Conservation (phyloP, 441 rosid species). For the Euphorbia celastroides region DNA sequence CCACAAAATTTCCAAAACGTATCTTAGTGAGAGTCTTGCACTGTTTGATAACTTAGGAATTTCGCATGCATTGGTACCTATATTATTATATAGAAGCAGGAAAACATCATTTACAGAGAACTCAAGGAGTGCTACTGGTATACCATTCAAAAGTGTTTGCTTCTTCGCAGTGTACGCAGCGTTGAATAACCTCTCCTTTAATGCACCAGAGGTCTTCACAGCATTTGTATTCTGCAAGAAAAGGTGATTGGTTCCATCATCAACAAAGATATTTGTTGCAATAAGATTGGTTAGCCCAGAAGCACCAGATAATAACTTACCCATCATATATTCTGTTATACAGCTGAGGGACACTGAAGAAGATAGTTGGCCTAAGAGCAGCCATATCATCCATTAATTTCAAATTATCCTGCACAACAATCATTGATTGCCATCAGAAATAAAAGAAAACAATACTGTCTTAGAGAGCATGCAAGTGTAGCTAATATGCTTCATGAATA, state of each 20-base stretch:
- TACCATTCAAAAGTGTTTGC: slow-evolving; percentile 89
- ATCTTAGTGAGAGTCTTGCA: background rate
- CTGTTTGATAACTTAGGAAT: background rate
- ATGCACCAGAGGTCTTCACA: slow-evolving; percentile 78
- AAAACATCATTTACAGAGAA: slow-evolving; percentile 2
- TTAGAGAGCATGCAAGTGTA: no score
- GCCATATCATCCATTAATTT: slow-evolving; percentile 92
- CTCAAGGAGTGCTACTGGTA: slow-evolving; percentile 15
- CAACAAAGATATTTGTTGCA: slow-evolving; percentile 13
- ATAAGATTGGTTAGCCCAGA: slow-evolving; percentile 19
- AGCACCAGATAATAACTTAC: slow-evolving; percentile 32
- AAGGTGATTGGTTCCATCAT: slow-evolving; percentile 15
- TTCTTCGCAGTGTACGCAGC: slow-evolving; percentile 96
- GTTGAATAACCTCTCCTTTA: slow-evolving; percentile 83
- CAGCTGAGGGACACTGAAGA: slow-evolving; percentile 95
- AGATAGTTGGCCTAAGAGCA: slow-evolving; percentile 86
- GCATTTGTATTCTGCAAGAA: slow-evolving; percentile 73
- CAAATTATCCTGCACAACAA: slow-evolving; percentile 71
- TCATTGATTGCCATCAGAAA: slow-evolving; percentile 17
- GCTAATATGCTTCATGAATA: no score
- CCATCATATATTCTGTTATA: slow-evolving; percentile 90
- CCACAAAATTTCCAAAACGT: background rate
- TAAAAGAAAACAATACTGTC: background rate
- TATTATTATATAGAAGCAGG: background rate
- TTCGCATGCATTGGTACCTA: background rate